phyloP scores from a whole-genome alignment of 1,284 basidiomycete genomes.

The Tremellales sp. region DNA sequence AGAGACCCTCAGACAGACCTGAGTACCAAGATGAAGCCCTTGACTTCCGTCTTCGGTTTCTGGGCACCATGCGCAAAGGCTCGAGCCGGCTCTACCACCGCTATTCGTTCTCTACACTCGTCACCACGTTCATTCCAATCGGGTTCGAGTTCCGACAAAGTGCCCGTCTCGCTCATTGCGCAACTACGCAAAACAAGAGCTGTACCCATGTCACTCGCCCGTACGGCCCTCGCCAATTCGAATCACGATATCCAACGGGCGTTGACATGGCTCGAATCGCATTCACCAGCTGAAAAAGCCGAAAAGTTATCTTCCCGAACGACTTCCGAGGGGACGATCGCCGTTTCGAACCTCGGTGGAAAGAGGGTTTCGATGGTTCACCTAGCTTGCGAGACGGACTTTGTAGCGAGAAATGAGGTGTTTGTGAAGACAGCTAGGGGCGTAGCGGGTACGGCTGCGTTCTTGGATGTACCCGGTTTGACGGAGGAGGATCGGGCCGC shows the following conservation, averaged over 20 bases:
- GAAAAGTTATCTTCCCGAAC: constrained; percentile 73
- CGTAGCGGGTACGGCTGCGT: constrained; percentile 82
- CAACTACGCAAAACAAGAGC: constrained; percentile 73
- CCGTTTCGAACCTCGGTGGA: constrained; percentile 63
- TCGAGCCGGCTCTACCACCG: background rate
- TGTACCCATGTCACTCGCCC: constrained; percentile 80
- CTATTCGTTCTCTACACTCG: background rate
- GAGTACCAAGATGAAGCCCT: background rate
- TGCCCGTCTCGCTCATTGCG: constrained; percentile 70
- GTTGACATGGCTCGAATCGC: constrained; percentile 78
- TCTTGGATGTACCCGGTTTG: constrained; percentile 57
- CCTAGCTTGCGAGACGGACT: constrained; percentile 95
- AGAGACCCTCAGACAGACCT: too few relatives aligned
- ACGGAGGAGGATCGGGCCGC: constrained; percentile 1
- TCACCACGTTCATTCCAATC: background rate
- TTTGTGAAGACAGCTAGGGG: constrained; percentile 74
- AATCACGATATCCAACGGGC: constrained; percentile 72
- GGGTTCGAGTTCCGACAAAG: constrained; percentile 17
- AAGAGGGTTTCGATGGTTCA: constrained; percentile 83
- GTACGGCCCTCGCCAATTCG: constrained; percentile 73
- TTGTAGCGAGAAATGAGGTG: constrained; percentile 82
- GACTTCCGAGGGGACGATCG: constrained; percentile 75
- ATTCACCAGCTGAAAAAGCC: constrained; percentile 57
- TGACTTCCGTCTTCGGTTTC: background rate
- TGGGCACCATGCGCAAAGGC: background rate